Conservation (phyloP, 1,284 basidiomycete genomes). For the Vanrija pseudolonga region DNA sequence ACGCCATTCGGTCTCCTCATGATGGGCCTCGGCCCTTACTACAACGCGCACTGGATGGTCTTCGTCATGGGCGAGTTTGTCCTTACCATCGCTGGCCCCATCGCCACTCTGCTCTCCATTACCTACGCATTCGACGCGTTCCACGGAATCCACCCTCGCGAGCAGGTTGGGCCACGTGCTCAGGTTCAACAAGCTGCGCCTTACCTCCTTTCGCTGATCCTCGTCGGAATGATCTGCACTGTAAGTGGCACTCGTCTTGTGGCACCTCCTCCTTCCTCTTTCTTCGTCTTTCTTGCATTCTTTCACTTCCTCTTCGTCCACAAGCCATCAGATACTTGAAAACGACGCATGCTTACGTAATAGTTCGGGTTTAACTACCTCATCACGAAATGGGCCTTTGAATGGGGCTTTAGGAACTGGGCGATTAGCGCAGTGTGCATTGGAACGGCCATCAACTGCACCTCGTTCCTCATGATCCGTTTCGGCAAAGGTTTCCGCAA, state of each 20-base stretch:
- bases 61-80: slow-evolving; percentile 22
- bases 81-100: slow-evolving; percentile 20
- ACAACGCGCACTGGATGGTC: slow-evolving; percentile 25
- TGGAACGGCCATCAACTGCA: slow-evolving; percentile 7
- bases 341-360: background rate
- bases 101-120: slow-evolving; percentile 17
- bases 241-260: background rate
- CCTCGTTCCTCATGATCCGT: slow-evolving; percentile 8
- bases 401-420: slow-evolving; percentile 17
- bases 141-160: slow-evolving; percentile 7
- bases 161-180: slow-evolving; percentile 11
- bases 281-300: no score
- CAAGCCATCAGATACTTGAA: no score
- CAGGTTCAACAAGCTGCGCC: slow-evolving; percentile 13
- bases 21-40: slow-evolving; percentile 24
- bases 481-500: slow-evolving; percentile 11
- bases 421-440: slow-evolving; percentile 11
- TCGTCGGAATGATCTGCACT: slow-evolving; percentile 17
- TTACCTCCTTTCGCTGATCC: slow-evolving; percentile 19
- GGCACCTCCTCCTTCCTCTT: no score
- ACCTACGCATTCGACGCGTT: slow-evolving; percentile 20
- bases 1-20: slow-evolving; percentile 20
- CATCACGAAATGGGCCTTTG: slow-evolving; percentile 24
- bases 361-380: slow-evolving; percentile 11
- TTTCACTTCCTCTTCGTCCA: no score